Evolutionary conservation across 345 rosid genomes (phyloP).

Genomic region (Sisymbrium altissimum): DNA sequence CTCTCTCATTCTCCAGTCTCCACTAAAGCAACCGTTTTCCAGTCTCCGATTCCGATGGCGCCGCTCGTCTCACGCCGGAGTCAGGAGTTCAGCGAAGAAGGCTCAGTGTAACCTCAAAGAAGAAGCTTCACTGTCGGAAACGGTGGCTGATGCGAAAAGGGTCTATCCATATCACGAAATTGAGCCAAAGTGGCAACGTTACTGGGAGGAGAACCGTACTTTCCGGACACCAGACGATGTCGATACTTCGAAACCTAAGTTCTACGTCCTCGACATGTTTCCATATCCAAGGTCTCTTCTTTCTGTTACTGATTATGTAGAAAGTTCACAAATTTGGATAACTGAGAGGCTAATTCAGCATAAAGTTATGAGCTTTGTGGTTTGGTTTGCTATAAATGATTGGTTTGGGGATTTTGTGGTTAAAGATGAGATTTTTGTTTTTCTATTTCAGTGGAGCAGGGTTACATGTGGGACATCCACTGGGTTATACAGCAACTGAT

Average conservation of each 20-base stretch:
- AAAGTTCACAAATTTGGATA: conserved; percentile 1
- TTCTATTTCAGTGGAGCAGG: conserved; percentile 79
- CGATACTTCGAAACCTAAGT: conserved; percentile 80
- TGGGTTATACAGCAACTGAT: conserved; percentile 95
- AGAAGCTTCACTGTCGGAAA: not conserved
- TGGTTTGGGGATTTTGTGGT: not conserved
- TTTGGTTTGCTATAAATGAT: not conserved
- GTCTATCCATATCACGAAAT: conserved; percentile 85
- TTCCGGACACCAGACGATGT: conserved; percentile 83
- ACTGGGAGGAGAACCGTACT: conserved; percentile 73
- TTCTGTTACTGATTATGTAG: not conserved
- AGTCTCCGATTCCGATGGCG: conserved; percentile 8
- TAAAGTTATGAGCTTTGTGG: not conserved
- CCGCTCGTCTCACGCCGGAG: conserved; percentile 15
- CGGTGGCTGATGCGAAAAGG: conserved; percentile 43
- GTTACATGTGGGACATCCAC: conserved; percentile 93
- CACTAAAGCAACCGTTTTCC: conserved; percentile 23
- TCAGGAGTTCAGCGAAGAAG: conserved; percentile 12
- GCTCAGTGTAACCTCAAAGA: conserved; percentile 8
- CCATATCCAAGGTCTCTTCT: conserved; percentile 88
- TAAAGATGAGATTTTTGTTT: not conserved
- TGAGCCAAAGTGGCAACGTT: conserved; percentile 91
- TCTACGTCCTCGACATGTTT: conserved; percentile 98
- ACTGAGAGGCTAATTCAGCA: not conserved
- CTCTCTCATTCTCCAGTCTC: conserved; percentile 21